phyloP scores from a whole-genome alignment of 208 protist species.

The Crithidia fasciculata region DNA sequence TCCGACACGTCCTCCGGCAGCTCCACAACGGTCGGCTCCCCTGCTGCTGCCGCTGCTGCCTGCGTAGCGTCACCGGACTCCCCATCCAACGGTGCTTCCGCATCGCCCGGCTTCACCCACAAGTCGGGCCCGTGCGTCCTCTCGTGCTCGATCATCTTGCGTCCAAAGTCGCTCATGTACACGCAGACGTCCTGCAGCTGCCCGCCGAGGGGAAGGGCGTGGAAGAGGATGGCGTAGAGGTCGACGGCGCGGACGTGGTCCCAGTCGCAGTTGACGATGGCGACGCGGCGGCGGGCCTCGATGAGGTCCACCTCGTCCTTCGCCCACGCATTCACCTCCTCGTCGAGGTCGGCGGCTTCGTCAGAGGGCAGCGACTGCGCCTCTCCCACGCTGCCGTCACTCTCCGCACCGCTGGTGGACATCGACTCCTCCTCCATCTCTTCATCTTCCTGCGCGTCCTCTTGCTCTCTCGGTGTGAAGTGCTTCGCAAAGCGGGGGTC shows the following conservation, averaged over 20 bases:
- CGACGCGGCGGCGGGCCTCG: constrained; percentile 86
- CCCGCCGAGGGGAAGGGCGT: constrained; percentile 95
- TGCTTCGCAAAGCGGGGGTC: constrained; percentile 85
- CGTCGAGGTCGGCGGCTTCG: constrained; percentile 43
- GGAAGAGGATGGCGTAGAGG: constrained; percentile 95
- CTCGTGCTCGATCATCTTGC: constrained; percentile 91
- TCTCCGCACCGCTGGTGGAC: background rate
- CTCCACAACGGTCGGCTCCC: constrained; percentile 39
- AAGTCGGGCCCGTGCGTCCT: constrained; percentile 79
- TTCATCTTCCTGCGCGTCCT: too few relatives aligned
- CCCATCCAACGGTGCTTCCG: constrained; percentile 15
- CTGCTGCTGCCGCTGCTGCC: background rate
- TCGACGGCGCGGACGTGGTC: constrained; percentile 94
- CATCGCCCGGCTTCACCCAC: constrained; percentile 72
- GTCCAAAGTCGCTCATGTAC: constrained; percentile 96
- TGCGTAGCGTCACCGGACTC: constrained; percentile 2
- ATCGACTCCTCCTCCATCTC: constrained; percentile 9
- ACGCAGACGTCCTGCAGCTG: constrained; percentile 89
- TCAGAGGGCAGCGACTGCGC: constrained; percentile 27
- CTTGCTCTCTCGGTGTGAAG: constrained; percentile 21
- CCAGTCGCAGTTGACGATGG: constrained; percentile 97
- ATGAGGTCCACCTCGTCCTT: constrained; percentile 79
- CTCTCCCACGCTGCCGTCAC: constrained; percentile 33
- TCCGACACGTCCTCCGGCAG: constrained; percentile 45
- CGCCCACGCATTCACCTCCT: constrained; percentile 79